Conservation (phyloP, 2,329 filamentous ascomycete species). For the Daldinia eschscholtzii region DNA sequence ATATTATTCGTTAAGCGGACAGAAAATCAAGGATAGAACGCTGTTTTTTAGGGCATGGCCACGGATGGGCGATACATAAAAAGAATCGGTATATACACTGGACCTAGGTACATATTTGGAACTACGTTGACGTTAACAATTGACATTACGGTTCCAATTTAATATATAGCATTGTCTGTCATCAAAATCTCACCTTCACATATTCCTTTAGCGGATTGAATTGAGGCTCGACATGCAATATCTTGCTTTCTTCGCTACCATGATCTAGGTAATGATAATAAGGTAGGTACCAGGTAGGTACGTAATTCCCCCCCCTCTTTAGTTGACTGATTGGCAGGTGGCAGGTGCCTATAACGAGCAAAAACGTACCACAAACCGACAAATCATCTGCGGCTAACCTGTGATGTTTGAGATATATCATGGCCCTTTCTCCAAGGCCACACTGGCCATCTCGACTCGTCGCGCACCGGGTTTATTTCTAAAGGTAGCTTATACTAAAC, state of each 20-base stretch:
- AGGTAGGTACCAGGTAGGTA: not conserved
- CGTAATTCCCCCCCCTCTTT: not conserved
- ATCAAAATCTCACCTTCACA: not conserved
- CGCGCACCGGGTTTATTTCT: not conserved
- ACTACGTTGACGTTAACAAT: not conserved
- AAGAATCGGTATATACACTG: not conserved
- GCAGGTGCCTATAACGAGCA: conserved; percentile 4
- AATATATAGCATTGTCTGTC: conserved; percentile 1
- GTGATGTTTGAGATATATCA: conserved; percentile 33
- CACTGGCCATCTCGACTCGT: conserved; percentile 13
- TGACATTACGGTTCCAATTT: not conserved
- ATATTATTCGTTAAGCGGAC: not conserved
- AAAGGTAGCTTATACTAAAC: not conserved
- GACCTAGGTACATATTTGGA: not conserved
- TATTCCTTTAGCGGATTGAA: not conserved
- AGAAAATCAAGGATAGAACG: not conserved
- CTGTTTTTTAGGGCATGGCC: not conserved
- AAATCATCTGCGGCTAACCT: not conserved
- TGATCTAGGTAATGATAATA: not conserved
- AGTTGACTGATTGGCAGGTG: not conserved
- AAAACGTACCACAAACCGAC: conserved; percentile 22
- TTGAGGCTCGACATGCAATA: conserved; percentile 2
- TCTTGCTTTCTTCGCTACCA: not conserved
- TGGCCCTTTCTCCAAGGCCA: conserved; percentile 22
- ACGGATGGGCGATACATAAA: no score